phyloP scores from a whole-genome alignment of 257 asterid genomes.

The Fraxinus quadrangulata region DNA sequence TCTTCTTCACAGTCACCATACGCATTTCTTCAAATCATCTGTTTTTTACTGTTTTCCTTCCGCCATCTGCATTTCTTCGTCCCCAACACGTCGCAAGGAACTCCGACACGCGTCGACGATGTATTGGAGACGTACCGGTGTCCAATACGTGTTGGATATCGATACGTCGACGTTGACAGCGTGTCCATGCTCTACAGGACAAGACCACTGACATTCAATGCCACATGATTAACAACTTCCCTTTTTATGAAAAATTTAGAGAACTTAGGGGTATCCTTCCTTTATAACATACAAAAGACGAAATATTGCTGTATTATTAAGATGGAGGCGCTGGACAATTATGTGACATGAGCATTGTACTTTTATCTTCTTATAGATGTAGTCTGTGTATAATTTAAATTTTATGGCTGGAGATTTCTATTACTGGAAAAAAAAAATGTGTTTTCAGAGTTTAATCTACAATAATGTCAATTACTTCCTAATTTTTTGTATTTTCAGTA shows the following conservation, averaged over 20 bases:
- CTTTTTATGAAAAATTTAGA: not conserved
- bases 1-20: too few relatives aligned
- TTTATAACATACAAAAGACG: not conserved
- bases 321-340: not conserved
- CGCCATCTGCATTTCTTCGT: too few relatives aligned
- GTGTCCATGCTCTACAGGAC: too few relatives aligned
- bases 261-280: not conserved
- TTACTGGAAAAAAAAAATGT: not conserved
- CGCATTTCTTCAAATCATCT: too few relatives aligned
- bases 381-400: not conserved
- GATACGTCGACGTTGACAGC: too few relatives aligned
- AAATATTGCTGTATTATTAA: not conserved
- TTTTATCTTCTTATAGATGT: not conserved
- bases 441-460: not conserved
- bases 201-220: not conserved
- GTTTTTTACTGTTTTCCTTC: too few relatives aligned
- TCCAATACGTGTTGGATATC: too few relatives aligned
- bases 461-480: not conserved
- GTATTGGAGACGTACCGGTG: too few relatives aligned
- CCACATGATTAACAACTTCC: not conserved
- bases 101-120: too few relatives aligned
- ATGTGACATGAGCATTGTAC: not conserved
- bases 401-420: not conserved
- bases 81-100: too few relatives aligned
- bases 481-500: not conserved